phyloP scores from a whole-genome alignment of 768 basidiomycete species.

The Cubamyces lactineus region DNA sequence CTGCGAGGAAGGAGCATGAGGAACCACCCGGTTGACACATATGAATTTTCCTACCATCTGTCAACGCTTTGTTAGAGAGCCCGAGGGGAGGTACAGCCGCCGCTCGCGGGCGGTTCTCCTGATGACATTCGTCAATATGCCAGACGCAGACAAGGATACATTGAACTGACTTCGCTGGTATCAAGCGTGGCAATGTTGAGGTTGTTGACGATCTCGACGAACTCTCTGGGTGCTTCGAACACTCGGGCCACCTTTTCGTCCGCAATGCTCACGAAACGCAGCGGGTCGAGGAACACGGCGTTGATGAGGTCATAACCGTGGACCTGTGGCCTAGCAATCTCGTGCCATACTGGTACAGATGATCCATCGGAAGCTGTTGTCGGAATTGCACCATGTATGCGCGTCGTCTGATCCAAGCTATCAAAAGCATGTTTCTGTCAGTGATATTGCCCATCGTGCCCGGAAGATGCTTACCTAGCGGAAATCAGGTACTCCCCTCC shows the following conservation, averaged over 20 bases:
- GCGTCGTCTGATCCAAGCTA: conserved; percentile 90
- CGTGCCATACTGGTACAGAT: conserved; percentile 66
- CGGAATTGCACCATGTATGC: conserved; percentile 73
- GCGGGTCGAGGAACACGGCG: conserved; percentile 70
- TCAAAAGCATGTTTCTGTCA: not conserved
- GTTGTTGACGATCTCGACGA: conserved; percentile 64
- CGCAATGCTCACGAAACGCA: conserved; percentile 87
- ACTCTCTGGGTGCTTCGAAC: conserved; percentile 87
- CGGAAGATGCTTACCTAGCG: conserved; percentile 58
- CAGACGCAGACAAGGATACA: not conserved
- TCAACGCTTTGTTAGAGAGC: conserved; percentile 90
- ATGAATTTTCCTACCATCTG: conserved; percentile 51
- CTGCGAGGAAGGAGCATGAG: not conserved
- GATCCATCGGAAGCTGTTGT: conserved; percentile 16
- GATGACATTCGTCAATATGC: not conserved
- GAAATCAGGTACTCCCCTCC: conserved; percentile 85
- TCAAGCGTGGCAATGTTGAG: conserved; percentile 52
- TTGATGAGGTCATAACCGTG: conserved; percentile 95
- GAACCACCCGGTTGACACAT: not conserved
- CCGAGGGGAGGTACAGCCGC: conserved; percentile 94
- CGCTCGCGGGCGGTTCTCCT: conserved; percentile 68
- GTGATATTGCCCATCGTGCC: not conserved
- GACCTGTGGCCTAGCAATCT: conserved; percentile 90
- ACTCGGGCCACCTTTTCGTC: conserved; percentile 96
- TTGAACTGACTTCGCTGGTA: conserved; percentile 51